Base-by-base conservation (phyloP, 1,284 basidiomycete genomes). In the Microbotryum lychnidis-dioicae region DNA sequence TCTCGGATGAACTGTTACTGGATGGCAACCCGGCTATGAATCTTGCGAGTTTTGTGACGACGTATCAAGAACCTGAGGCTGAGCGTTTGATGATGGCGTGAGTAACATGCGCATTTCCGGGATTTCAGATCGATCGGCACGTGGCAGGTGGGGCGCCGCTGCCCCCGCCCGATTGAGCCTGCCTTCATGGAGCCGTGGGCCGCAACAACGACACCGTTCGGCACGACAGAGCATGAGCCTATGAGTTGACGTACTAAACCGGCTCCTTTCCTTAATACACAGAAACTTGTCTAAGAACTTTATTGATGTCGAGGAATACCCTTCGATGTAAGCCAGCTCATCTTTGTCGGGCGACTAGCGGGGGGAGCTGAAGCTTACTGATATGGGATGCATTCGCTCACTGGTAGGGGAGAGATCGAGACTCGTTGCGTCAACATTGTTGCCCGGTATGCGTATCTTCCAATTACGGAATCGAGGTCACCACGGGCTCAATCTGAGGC, bases 371-470 rank as follows among this genome's bases (percentile, higher is more conserved):
- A 42, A 6, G 12, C 37, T 42, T 6, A 18, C 9, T 16, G 8
- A 42, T 42, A 16, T 31, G 29, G 29, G 25, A 31, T 31, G 14
- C 16, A 42, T 6, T 18, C 37, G 37, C 37, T 42, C 12, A 16
- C 16, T 42, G 37, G 14, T 16, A 42, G 59, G 21, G 62, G 45
- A 2, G 59, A 61, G 45, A 80, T 91, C 57, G 89, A 91, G 72
- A 84, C 50, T 8, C 69, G 73, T 42, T 71, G 70, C 60, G 71
- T 73, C 60, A 72, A 72, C 67, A 73, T 73, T 52, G 69, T 75
- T 56, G 73, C 71, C 2, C 63, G 72, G 37, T 42, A 42, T 18
- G 14, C 14, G 74, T 31, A 10, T 89, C 55, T 88, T 42, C 37
- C 37, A 42, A 42, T 18, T 16, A 18, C 5, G 16, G 16, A 18